phyloP scores from a whole-genome alignment of 345 rosid genomes.

The Chamaenerion angustifolium region DNA sequence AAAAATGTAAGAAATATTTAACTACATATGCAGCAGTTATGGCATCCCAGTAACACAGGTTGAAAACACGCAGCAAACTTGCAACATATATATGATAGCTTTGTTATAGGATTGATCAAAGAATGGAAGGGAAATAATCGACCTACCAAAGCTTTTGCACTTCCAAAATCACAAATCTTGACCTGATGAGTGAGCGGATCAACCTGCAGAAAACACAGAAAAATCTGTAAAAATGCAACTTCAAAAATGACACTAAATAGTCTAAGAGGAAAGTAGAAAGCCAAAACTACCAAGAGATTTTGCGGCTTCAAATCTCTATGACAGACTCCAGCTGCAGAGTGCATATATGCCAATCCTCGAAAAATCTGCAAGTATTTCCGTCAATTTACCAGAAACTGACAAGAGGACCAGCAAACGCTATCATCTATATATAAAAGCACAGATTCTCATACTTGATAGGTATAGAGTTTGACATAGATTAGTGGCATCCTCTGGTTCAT shows the following conservation, averaged over 20 bases:
- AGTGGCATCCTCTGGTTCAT: slow-evolving; percentile 86
- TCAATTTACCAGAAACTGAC: slow-evolving; percentile 5
- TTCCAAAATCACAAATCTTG: slow-evolving; percentile 45
- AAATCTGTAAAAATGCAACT: no score
- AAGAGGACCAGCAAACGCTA: not conserved
- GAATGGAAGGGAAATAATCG: not conserved
- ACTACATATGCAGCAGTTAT: no score
- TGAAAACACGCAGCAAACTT: no score
- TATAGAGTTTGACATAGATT: slow-evolving; percentile 80
- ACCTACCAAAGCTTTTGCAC: slow-evolving; percentile 47
- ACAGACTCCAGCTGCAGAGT: slow-evolving; percentile 24
- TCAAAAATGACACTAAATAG: not conserved
- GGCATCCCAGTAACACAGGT: no score
- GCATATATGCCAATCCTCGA: slow-evolving; percentile 27
- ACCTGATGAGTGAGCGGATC: slow-evolving; percentile 42
- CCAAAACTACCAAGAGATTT: slow-evolving; percentile 19
- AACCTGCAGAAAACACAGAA: slow-evolving; percentile 16
- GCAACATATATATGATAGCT: no score
- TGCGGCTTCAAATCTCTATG: slow-evolving; percentile 34
- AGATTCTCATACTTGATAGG: slow-evolving; percentile 57
- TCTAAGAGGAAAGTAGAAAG: not conserved
- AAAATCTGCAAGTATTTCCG: slow-evolving; percentile 15
- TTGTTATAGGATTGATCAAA: no score
- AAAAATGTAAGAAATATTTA: no score
- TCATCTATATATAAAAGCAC: not conserved